Conservation (phyloP, 2,329 filamentous ascomycete species). For the Cytospora paraplurivora region DNA sequence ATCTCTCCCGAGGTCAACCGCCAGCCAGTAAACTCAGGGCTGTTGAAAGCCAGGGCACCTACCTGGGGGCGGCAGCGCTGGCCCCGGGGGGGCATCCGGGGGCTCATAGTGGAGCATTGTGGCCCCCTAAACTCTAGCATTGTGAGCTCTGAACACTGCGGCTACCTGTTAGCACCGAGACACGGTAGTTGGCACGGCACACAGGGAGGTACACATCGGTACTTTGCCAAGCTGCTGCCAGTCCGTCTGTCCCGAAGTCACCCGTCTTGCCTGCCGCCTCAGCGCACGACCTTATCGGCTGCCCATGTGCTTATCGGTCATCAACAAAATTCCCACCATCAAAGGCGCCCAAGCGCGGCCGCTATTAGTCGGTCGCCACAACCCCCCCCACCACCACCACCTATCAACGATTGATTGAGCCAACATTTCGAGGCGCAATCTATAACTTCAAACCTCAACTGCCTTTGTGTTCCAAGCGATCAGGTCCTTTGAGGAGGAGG, state of each 20-base stretch:
- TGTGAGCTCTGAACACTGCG: no score
- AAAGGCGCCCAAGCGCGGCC: neutral
- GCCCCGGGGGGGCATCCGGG: no score
- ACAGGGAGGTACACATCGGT: no score
- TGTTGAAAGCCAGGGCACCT: no score
- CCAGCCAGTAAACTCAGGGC: no score
- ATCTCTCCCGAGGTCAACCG: neutral
- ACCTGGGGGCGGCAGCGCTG: no score
- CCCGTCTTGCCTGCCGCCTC: slow-evolving; percentile 4
- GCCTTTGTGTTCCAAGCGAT: no score
- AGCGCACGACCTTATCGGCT: neutral
- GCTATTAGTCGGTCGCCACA: neutral
- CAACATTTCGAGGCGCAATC: neutral
- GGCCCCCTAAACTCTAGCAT: no score
- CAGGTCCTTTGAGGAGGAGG: neutral
- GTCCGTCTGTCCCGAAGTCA: neutral
- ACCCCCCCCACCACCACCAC: neutral
- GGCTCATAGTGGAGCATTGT: no score
- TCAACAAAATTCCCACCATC: slow-evolving; percentile 24
- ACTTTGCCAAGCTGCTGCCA: no score
- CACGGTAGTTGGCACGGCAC: no score
- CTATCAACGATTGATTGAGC: neutral
- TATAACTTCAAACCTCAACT: neutral
- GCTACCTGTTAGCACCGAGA: no score
- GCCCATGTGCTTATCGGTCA: neutral